Evolutionary conservation across 192 early-diverging fungal species (phyloP).

Genomic region (Fimicolochytrium jonesii): DNA sequence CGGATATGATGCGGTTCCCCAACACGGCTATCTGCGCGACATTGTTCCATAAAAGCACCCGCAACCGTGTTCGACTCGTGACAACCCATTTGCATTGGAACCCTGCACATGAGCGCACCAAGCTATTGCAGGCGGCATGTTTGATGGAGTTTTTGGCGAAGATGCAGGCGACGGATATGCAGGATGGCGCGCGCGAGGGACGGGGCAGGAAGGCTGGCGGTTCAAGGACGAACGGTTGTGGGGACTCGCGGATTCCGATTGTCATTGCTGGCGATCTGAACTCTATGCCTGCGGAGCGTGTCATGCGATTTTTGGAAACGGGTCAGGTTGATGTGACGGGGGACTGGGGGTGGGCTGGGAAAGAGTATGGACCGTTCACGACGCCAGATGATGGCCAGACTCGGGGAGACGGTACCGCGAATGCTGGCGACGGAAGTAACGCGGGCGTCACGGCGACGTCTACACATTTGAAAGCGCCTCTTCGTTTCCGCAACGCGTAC

Average conservation of each 20-base stretch:
- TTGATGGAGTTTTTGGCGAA: constrained; percentile 42
- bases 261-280: constrained; percentile 46
- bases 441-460: too few species aligned
- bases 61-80: constrained; percentile 35
- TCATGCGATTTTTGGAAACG: constrained; percentile 41
- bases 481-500: constrained; percentile 28
- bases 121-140: constrained; percentile 42
- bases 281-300: constrained; percentile 36
- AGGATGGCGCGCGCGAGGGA: too few species aligned
- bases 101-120: constrained; percentile 36
- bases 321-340: constrained; percentile 20
- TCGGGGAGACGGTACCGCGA: too few species aligned
- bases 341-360: constrained; percentile 3
- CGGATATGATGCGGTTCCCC: constrained; percentile 31
- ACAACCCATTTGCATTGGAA: constrained; percentile 55
- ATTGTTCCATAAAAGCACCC: constrained; percentile 22
- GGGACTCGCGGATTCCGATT: constrained; percentile 38
- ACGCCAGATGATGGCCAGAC: background rate
- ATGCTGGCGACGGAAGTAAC: too few species aligned
- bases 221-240: too few species aligned
- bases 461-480: constrained; percentile 1
- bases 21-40: constrained; percentile 37
- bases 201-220: too few species aligned
- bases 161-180: too few species aligned
- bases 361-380: background rate